Evolutionary conservation across 148 eudicot species (phyloP).

Genomic region (Cornus kousa): DNA sequence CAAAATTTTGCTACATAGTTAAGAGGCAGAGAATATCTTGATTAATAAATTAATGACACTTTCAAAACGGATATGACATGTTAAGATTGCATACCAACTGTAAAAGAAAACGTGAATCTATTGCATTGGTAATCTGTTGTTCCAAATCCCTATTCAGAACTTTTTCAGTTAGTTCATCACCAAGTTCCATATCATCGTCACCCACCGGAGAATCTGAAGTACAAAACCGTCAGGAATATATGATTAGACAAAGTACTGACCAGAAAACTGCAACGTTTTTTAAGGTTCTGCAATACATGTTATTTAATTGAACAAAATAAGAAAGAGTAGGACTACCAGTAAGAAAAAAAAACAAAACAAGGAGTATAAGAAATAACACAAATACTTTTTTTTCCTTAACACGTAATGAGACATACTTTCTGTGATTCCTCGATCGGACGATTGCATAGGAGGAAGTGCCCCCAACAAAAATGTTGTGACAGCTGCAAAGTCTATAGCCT

Average conservation of each 20-base stretch:
- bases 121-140: constrained; percentile 68
- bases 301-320: background rate
- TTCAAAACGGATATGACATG: background rate
- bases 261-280: background rate
- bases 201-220: constrained; percentile 42
- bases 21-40: background rate
- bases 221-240: background rate
- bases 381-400: background rate
- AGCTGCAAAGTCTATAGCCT: constrained; percentile 83
- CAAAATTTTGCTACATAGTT: background rate
- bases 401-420: constrained; percentile 40
- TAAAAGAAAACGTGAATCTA: constrained; percentile 84
- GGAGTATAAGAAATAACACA: background rate
- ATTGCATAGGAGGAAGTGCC: constrained; percentile 71
- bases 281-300: background rate
- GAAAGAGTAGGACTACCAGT: background rate
- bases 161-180: constrained; percentile 42
- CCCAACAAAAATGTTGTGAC: constrained; percentile 79
- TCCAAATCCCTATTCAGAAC: constrained; percentile 58
- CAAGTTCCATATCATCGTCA: constrained; percentile 73
- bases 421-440: constrained; percentile 43
- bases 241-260: background rate
- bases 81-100: constrained; percentile 56
- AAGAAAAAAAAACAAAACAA: background rate
- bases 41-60: background rate